Evolutionary conservation across 495 filamentous ascomycete genomes (phyloP), one percentile per base, ranked within the genome.

Genomic region (Stereocaulon alpinum): DNA sequence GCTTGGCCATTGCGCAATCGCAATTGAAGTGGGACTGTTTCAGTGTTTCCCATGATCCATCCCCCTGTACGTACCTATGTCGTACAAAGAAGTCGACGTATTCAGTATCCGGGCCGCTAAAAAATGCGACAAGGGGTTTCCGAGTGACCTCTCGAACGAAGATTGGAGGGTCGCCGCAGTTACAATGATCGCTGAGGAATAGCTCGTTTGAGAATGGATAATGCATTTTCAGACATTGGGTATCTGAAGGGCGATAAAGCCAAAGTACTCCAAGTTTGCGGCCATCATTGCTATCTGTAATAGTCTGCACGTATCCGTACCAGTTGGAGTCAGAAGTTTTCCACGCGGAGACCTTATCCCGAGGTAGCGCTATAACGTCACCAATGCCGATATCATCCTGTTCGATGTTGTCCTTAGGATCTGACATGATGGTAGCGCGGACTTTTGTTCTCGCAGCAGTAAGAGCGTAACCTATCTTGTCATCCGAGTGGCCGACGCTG

Each of bases 171-270:
- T 71, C 74, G 15, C 70, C 69, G 60, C 88, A 91, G 15, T 83
- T 84, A 68, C 88, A 91, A 59, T 91, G 82, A 63, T 89, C 81
- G 0, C 85, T 87, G 10, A 91, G 70, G 66, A 91, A 91, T 0
- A 91, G 69, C 66, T 91, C 88, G 59, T 88, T 85, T 0, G 69
- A 58, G 64, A 77, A 82, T 2, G 85, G 86, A 64, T 90, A 91
- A 18, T 74, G 72, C 71, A 82, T 81, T 15, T 76, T 71, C 3
- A 74, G 74, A 55, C 87, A 84, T 0, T 78, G 80, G 4, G 86
- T 91, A 37, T 91, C 85, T 4, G 75, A 71, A 1, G 86, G 77
- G 14, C 77, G 73, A 64, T 91, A 91, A 1, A 90, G 65, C 88
- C 88, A 91, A 4, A 85, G 76, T 4, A 87, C 78, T 49, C 83